These are phyloP conservation scores for Fusarium pseudocircinatum DNA, from an alignment of 2,329 filamentous ascomycete genomes.

Conservation along the genomic window DNA sequence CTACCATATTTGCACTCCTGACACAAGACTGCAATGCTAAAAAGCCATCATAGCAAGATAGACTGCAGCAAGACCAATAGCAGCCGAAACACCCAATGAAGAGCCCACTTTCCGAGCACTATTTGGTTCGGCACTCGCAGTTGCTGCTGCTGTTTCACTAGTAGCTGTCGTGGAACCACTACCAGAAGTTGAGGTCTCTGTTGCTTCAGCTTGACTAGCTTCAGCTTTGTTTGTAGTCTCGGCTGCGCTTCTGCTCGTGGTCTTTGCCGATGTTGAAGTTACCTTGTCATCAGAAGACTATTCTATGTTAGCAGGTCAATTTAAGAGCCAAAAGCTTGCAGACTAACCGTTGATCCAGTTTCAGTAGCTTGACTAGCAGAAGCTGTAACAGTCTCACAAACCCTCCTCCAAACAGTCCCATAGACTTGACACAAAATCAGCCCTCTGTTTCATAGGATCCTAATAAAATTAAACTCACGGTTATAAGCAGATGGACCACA, in stretches of 20 bases:
- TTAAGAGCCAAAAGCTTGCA: too few relatives aligned
- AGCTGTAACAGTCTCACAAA: not conserved
- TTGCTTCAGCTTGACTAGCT: not conserved
- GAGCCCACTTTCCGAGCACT: too few relatives aligned
- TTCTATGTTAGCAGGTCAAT: not conserved
- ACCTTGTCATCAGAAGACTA: not conserved
- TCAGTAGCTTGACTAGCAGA: not conserved
- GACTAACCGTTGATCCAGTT: not conserved
- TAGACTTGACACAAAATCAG: not conserved
- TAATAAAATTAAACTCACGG: not conserved
- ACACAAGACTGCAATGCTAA: fast-evolving
- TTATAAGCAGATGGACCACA: slow-evolving; percentile 20
- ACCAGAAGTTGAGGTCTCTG: not conserved
- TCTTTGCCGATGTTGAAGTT: not conserved
- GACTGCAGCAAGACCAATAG: not conserved
- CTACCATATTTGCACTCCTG: fast-evolving
- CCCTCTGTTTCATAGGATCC: fast-evolving
- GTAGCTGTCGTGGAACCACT: fast-evolving
- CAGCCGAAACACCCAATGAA: not conserved
- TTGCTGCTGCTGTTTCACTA: not conserved
- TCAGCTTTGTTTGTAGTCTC: not conserved
- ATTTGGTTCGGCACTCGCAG: not conserved
- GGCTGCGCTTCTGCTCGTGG: not conserved
- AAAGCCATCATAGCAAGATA: not conserved
- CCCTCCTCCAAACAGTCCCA: not conserved